These are phyloP conservation scores for Spergularia azorica DNA, from an alignment of 179 eudicot species.

Conservation along the genomic window DNA sequence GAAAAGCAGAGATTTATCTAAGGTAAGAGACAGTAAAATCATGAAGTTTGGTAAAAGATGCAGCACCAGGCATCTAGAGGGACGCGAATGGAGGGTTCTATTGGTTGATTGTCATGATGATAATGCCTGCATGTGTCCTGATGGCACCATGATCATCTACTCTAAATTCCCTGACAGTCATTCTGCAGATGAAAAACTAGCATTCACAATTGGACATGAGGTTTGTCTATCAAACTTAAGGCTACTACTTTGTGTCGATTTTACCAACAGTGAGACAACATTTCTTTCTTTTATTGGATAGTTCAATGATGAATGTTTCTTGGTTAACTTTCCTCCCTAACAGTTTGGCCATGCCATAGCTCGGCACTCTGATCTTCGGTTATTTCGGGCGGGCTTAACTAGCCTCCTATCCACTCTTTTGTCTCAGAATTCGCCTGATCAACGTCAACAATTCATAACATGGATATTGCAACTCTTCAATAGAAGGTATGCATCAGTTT, in stretches of 20 bases:
- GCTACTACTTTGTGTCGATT: neutral
- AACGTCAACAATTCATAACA: neutral
- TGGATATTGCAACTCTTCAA: neutral
- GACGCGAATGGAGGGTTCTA: constrained; percentile 8
- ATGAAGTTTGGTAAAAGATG: neutral
- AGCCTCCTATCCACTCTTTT: too few relatives aligned
- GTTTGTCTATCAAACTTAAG: neutral
- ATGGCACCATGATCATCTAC: neutral
- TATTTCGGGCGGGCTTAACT: too few relatives aligned
- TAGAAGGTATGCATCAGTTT: too few relatives aligned
- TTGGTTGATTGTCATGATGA: neutral
- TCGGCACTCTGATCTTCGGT: neutral
- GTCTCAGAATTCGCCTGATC: too few relatives aligned
- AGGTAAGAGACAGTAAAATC: neutral
- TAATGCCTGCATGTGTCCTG: neutral
- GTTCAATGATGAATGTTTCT: too few relatives aligned
- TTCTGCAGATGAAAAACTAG: neutral
- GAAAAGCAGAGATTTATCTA: neutral
- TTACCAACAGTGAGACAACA: too few relatives aligned
- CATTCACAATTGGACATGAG: constrained; percentile 7
- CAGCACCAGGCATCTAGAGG: constrained; percentile 3
- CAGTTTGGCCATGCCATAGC: constrained; percentile 6
- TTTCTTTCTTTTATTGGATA: too few relatives aligned
- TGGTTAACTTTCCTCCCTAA: neutral
- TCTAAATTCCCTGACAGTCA: neutral